phyloP scores from a whole-genome alignment of 2,329 filamentous ascomycete species.

The Stachybotrys chartarum region DNA sequence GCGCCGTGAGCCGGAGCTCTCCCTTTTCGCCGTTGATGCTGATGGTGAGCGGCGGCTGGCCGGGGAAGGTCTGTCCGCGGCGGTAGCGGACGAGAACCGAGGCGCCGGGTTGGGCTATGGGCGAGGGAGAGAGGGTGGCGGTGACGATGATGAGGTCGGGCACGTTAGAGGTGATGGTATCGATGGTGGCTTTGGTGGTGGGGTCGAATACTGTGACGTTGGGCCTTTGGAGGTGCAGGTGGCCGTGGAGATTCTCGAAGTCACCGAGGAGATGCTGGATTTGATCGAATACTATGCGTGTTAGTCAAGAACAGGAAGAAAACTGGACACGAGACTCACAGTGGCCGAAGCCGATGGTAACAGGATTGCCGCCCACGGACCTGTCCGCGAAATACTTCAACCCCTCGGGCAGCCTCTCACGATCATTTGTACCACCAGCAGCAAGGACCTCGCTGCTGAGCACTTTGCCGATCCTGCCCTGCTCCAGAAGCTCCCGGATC shows the following conservation, averaged over 20 bases:
- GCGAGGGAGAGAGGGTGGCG: conserved; percentile 24
- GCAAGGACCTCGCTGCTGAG: conserved; percentile 40
- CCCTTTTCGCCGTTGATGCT: conserved; percentile 44
- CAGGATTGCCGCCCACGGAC: conserved; percentile 36
- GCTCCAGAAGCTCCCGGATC: conserved; percentile 34
- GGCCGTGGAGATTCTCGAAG: conserved; percentile 26
- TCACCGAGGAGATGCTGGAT: conserved; percentile 40
- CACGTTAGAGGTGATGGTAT: conserved; percentile 29
- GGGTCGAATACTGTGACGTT: conserved; percentile 25
- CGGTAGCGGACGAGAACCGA: conserved; percentile 36
- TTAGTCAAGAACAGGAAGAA: conserved; percentile 1
- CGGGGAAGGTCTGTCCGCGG: conserved; percentile 40
- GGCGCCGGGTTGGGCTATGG: conserved; percentile 22
- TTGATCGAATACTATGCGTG: conserved; percentile 32
- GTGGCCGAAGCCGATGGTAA: conserved; percentile 35
- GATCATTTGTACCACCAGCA: conserved; percentile 25
- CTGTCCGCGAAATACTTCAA: conserved; percentile 42
- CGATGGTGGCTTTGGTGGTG: conserved; percentile 19
- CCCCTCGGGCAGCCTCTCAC: conserved; percentile 22
- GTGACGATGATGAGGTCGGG: conserved; percentile 34
- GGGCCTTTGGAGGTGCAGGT: conserved; percentile 38
- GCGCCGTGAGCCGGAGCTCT: conserved; percentile 34
- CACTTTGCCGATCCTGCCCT: conserved; percentile 42
- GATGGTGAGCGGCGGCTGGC: conserved; percentile 38
- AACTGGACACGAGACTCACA: conserved; percentile 18